Conservation (phyloP, 2,329 filamentous ascomycete genomes). For the Fusarium paranaense region DNA sequence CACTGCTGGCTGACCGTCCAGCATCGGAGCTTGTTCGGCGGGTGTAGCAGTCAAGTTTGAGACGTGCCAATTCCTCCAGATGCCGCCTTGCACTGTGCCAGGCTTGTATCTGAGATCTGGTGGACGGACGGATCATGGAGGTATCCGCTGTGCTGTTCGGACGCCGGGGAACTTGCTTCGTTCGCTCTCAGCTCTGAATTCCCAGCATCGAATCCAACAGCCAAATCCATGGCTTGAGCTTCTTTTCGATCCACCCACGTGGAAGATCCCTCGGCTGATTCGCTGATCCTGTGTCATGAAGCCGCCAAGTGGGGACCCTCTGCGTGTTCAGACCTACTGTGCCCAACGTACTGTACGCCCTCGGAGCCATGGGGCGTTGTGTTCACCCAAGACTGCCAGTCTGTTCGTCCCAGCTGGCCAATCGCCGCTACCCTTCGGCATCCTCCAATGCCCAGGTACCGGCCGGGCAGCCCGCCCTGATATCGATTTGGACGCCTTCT, state of each 20-base stretch:
- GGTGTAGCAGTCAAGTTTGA: constrained; percentile 1
- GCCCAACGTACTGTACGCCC: constrained; percentile 27
- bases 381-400: constrained; percentile 19
- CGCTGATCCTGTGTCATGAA: constrained; percentile 23
- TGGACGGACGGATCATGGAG: constrained; percentile 17
- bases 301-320: constrained; percentile 20
- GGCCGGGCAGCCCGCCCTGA: constrained; percentile 24
- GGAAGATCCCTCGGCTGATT: constrained; percentile 36
- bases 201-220: constrained; percentile 4
- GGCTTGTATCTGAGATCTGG: constrained; percentile 29
- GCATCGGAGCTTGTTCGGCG: constrained; percentile 17
- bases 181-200: constrained; percentile 8
- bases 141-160: constrained; percentile 20
- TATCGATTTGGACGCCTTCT: constrained; percentile 30
- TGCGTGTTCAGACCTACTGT: constrained; percentile 23
- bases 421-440: constrained; percentile 24
- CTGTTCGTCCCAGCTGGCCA: constrained; percentile 22
- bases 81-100: constrained; percentile 20
- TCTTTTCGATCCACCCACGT: constrained; percentile 37
- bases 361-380: constrained; percentile 14
- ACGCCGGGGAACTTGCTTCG: constrained; percentile 17
- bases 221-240: constrained; percentile 18
- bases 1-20: background rate
- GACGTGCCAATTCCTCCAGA: constrained; percentile 16
- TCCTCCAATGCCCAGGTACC: constrained; percentile 34